phyloP scores from a whole-genome alignment of 2,329 filamentous ascomycete species.

The Reticulascus tulasneorum region DNA sequence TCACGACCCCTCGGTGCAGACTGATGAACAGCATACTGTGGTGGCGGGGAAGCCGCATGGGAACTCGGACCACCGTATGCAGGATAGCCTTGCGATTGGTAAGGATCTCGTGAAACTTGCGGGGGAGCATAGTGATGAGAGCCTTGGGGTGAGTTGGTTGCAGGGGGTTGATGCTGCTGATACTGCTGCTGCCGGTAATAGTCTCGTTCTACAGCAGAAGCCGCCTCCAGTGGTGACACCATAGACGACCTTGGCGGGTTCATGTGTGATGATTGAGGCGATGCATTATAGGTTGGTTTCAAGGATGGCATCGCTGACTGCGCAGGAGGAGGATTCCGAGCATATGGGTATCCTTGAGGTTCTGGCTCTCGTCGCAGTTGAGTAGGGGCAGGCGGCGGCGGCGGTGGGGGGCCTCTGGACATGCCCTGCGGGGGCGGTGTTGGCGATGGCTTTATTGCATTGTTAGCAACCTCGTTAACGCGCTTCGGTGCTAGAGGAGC shows the following conservation, averaged over 20 bases:
- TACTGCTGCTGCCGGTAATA: constrained; percentile 42
- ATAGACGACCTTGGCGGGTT: constrained; percentile 41
- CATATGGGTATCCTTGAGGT: constrained; percentile 43
- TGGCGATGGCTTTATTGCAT: constrained; percentile 36
- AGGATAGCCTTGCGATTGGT: constrained; percentile 41
- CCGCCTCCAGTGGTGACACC: constrained; percentile 34
- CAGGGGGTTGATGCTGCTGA: constrained; percentile 29
- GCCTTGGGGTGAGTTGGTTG: constrained; percentile 43
- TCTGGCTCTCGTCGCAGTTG: constrained; percentile 47
- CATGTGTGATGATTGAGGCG: constrained; percentile 46
- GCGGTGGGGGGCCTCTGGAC: constrained; percentile 33
- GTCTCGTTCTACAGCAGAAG: constrained; percentile 37
- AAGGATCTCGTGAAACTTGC: constrained; percentile 31
- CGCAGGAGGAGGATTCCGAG: constrained; percentile 31
- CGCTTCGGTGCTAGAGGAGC: constrained; percentile 46
- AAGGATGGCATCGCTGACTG: constrained; percentile 49
- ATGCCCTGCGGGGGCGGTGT: constrained; percentile 48
- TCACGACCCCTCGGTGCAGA: constrained; percentile 40
- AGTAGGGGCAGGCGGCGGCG: constrained; percentile 32
- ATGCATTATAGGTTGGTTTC: constrained; percentile 49
- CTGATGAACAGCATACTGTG: constrained; percentile 50
- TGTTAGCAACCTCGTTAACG: constrained; percentile 41
- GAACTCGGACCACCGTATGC: constrained; percentile 34
- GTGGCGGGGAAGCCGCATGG: constrained; percentile 47
- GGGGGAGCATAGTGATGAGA: constrained; percentile 42